Percentiles rank a stretch among this genome's conserved stretches.
phyloP scores from a whole-genome alignment of 306 rosid genomes.

The Ormosia emarginata region DNA sequence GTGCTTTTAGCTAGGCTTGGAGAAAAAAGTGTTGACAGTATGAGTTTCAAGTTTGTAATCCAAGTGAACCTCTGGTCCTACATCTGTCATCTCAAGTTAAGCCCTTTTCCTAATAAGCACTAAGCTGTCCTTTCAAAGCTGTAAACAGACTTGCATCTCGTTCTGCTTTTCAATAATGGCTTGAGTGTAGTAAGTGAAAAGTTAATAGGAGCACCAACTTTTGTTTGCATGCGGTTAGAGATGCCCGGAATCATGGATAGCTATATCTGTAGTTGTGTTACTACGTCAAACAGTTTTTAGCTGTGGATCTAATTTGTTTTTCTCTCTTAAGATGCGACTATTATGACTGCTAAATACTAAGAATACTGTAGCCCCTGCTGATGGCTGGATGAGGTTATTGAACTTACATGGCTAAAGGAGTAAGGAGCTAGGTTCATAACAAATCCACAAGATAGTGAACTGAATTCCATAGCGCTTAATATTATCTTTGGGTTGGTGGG shows the following conservation, averaged over 20 bases:
- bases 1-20: background rate
- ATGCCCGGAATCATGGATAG: background rate
- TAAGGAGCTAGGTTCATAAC: background rate
- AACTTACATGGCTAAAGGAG: background rate
- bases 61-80: constrained; percentile 10
- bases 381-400: too few species aligned
- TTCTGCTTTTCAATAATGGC: constrained; percentile 27
- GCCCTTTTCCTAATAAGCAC: constrained; percentile 8
- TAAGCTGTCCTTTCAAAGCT: constrained; percentile 18
- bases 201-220: background rate
- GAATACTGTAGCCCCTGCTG: too few species aligned
- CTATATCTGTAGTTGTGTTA: too few species aligned
- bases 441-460: background rate
- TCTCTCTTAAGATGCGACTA: too few species aligned
- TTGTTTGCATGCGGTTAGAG: background rate
- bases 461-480: background rate
- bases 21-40: background rate
- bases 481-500: background rate
- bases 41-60: background rate
- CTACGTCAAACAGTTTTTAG: too few species aligned
- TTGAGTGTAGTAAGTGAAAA: background rate
- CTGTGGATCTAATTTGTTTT: too few species aligned
- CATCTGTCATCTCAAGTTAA: constrained; percentile 7
- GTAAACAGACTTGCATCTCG: background rate
- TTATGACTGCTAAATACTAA: too few species aligned